A percentile compares a stretch with the other conserved stretches of the same genome.
Conservation (phyloP, 2,329 filamentous ascomycete species). For the Helotiales sp. region DNA sequence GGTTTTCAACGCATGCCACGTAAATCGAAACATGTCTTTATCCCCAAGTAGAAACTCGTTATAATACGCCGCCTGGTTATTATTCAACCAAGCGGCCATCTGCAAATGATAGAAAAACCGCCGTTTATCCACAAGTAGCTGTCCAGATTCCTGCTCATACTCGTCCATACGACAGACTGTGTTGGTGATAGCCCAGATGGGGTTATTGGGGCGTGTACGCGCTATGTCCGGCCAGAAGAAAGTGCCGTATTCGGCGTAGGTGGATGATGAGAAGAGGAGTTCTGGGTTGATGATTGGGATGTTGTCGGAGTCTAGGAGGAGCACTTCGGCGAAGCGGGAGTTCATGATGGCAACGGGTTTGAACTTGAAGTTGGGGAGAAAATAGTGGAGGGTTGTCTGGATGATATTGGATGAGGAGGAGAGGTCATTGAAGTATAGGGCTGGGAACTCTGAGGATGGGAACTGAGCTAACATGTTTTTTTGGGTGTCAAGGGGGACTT, state of each 20-base stretch:
- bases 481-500: slow-evolving; percentile 1
- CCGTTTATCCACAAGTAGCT: slow-evolving; percentile 46
- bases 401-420: slow-evolving; percentile 9
- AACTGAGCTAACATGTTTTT: slow-evolving; percentile 4
- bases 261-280: slow-evolving; percentile 39
- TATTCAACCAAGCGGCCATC: slow-evolving; percentile 44
- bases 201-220: slow-evolving; percentile 38
- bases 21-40: slow-evolving; percentile 42
- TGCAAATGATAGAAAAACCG: slow-evolving; percentile 47
- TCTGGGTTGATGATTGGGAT: slow-evolving; percentile 43
- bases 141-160: slow-evolving; percentile 45
- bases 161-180: slow-evolving; percentile 45
- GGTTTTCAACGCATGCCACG: slow-evolving; percentile 21
- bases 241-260: slow-evolving; percentile 40
- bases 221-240: slow-evolving; percentile 47
- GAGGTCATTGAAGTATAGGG: slow-evolving; percentile 20
- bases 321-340: slow-evolving; percentile 44
- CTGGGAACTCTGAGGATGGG: slow-evolving; percentile 12
- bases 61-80: slow-evolving; percentile 38
- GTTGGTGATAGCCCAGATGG: slow-evolving; percentile 45
- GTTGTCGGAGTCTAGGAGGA: slow-evolving; percentile 47
- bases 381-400: slow-evolving; percentile 10
- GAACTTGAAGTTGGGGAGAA: slow-evolving; percentile 39
- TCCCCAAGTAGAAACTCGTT: slow-evolving; percentile 44
- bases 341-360: slow-evolving; percentile 46